Evolutionary conservation across 345 rosid species (phyloP).

Genomic region (Gossypium longicalyx): DNA sequence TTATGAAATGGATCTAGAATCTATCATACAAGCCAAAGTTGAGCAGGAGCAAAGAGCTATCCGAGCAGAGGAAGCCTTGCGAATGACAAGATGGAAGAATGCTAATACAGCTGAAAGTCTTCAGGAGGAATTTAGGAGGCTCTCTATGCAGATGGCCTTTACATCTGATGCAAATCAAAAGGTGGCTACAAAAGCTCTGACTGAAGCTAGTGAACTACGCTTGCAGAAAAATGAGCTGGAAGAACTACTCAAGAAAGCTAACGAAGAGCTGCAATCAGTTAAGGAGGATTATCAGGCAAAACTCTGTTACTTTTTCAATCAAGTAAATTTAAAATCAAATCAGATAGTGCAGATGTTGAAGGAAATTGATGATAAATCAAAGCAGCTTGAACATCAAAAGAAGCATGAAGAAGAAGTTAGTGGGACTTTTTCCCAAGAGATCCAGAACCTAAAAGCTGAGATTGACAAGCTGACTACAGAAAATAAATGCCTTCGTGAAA

Average conservation of each 20-base stretch:
- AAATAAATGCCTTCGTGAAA: slow-evolving; percentile 25
- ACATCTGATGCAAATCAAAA: slow-evolving; percentile 78
- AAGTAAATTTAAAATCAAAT: slow-evolving; percentile 36
- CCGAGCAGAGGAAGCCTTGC: slow-evolving; percentile 71
- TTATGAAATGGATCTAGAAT: slow-evolving; percentile 63
- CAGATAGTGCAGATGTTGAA: slow-evolving; percentile 40
- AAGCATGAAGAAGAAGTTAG: slow-evolving; percentile 44
- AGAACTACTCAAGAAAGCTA: slow-evolving; percentile 54
- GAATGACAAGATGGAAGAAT: slow-evolving; percentile 62
- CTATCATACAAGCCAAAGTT: slow-evolving; percentile 48
- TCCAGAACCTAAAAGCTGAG: slow-evolving; percentile 40
- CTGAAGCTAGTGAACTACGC: slow-evolving; percentile 60
- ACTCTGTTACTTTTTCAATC: slow-evolving; percentile 40
- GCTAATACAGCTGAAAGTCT: slow-evolving; percentile 70
- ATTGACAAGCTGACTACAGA: slow-evolving; percentile 34
- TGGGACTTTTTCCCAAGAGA: slow-evolving; percentile 36
- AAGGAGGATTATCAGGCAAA: slow-evolving; percentile 49
- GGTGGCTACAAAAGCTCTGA: slow-evolving; percentile 68
- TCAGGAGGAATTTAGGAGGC: slow-evolving; percentile 73
- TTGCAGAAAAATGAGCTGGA: slow-evolving; percentile 57
- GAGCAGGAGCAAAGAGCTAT: slow-evolving; percentile 89
- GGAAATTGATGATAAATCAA: slow-evolving; percentile 48
- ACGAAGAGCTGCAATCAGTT: slow-evolving; percentile 44
- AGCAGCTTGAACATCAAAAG: slow-evolving; percentile 46
- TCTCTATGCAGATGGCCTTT: slow-evolving; percentile 72